Evolutionary conservation across 495 filamentous ascomycete genomes (phyloP), one percentile per base, ranked within the genome.

Genomic region (Achaetomiella virescens): DNA sequence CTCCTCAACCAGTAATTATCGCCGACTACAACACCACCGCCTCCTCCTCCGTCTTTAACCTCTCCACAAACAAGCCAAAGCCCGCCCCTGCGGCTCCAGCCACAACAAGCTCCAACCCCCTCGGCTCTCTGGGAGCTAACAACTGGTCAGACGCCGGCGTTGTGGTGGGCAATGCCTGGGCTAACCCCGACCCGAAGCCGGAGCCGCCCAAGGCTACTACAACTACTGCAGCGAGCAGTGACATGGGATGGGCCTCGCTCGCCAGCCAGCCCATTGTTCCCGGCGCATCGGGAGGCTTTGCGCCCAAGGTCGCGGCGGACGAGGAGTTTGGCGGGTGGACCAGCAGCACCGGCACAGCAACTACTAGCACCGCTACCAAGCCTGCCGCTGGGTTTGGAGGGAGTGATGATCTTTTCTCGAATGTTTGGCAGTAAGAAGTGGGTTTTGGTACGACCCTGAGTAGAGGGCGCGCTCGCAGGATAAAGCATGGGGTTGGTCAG

Each of bases 251-350:
- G 83, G 82, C 80, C 15, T 75, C 74, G 21, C 69, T 80, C 29
- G 73, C 79, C n/a, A 75, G 54, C 56, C 73, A 78, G 61, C 79
- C 77, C 35, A 75, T 82, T 59, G 76, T 82, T 3, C 77, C 77
- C 3, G 76, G 78, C 10, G 51, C 73, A 1, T 72, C 72, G 8
- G 78, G 78, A 24, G 77, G 77, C 1, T 79, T 79, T 57, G 71
- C 81, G 21, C 83, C 87, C 11, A 84, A 84, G 59, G 85, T 93
- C 2, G 79, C 82, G 27, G 83, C 82, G 0, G 91, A 97, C 66
- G 91, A 97, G 70, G 91, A 97, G 61, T 97, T 95, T 73, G 91
- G 91, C 15, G 90, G 90, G 21, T 97, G 91, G 91, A 86, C 85
- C 42, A 90, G 87, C 71, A 75, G 77, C 48, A 75, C 77, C n/a